These are phyloP conservation scores for Dryadomyces sulphureus DNA, from an alignment of 2,329 filamentous ascomycete species.

Conservation along the genomic window DNA sequence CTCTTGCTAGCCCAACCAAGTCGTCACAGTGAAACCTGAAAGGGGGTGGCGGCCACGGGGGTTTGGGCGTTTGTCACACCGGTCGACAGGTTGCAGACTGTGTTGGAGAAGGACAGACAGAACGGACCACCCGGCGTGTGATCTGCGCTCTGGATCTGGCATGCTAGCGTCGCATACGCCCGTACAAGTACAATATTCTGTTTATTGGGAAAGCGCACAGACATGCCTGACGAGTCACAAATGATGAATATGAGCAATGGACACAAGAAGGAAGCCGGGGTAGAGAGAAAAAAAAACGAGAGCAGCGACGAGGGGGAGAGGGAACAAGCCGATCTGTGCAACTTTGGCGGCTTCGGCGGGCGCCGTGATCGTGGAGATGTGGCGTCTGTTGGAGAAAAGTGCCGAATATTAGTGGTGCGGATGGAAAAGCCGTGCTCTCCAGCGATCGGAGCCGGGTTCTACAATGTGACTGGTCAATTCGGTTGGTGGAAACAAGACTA, in stretches of 20 bases:
- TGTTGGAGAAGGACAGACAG: neutral
- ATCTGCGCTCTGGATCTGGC: neutral
- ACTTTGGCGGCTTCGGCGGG: too few species aligned
- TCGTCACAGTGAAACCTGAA: too few species aligned
- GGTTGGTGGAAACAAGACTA: neutral
- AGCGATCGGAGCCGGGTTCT: neutral
- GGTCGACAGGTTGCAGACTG: neutral
- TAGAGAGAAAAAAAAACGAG: too few species aligned
- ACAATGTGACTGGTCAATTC: constrained; percentile 10
- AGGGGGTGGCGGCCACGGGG: too few species aligned
- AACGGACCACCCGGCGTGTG: neutral
- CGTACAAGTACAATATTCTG: too few species aligned
- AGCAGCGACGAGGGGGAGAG: too few species aligned
- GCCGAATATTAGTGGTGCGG: neutral
- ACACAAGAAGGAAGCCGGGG: too few species aligned
- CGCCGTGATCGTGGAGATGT: neutral
- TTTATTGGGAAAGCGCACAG: neutral
- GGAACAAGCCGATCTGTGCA: too few species aligned
- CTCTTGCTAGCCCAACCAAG: too few species aligned
- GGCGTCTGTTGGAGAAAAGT: neutral
- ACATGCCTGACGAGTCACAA: neutral
- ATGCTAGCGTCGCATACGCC: neutral
- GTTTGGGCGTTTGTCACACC: neutral
- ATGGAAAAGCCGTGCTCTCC: neutral
- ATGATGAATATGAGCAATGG: too few species aligned